Percentiles rank a stretch among this genome's conserved stretches.
phyloP scores from a whole-genome alignment of 345 rosid genomes.

The Sonneratia caseolaris region DNA sequence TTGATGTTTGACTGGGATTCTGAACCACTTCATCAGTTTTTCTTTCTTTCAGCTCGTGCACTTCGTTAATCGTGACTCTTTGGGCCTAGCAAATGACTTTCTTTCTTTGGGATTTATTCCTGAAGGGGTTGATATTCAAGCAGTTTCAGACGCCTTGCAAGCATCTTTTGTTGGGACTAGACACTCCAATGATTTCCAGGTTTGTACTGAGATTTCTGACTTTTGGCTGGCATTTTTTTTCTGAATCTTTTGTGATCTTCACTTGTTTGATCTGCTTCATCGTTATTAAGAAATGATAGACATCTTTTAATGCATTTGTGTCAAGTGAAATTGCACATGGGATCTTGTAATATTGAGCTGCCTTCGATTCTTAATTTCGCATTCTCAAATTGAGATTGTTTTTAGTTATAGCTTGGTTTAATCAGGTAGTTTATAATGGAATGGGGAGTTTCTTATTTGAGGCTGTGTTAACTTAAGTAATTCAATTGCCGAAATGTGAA shows the following conservation, averaged over 20 bases:
- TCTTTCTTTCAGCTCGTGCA: conserved; percentile 82
- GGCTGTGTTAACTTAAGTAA: background rate
- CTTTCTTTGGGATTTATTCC: conserved; percentile 98
- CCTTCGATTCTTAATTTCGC: background rate
- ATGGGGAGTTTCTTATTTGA: background rate
- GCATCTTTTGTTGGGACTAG: conserved; percentile 60
- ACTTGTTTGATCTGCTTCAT: background rate
- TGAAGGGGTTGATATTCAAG: conserved; percentile 69
- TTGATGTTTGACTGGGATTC: conserved; percentile 2
- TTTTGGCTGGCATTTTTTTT: background rate
- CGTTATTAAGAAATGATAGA: background rate
- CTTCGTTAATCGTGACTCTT: conserved; percentile 95
- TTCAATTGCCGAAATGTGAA: background rate
- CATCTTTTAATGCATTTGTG: background rate
- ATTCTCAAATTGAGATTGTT: too few species aligned
- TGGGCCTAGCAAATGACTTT: conserved; percentile 96
- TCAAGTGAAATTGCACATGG: background rate
- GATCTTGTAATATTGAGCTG: background rate
- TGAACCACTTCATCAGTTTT: conserved; percentile 13
- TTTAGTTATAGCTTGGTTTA: background rate
- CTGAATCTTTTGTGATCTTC: background rate
- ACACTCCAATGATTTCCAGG: conserved; percentile 93
- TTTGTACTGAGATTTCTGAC: conserved; percentile 15
- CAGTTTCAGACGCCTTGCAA: conserved; percentile 72
- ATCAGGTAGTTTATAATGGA: background rate